Base-by-base conservation (phyloP, 2,329 filamentous ascomycete genomes). In the Pestalotiopsis sp. region DNA sequence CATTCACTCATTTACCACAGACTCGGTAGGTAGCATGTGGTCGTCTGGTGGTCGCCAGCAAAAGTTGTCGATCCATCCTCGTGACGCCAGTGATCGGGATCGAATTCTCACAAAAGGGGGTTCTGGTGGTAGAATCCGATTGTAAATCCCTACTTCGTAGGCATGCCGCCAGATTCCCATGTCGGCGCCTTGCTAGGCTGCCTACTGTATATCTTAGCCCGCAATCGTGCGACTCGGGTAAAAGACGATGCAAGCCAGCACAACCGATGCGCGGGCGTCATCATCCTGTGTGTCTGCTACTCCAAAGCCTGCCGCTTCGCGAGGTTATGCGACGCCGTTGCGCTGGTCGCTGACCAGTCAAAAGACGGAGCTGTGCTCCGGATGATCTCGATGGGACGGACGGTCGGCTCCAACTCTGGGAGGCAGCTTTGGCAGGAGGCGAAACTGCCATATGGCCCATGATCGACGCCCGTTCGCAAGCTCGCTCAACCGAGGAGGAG, bases 271-370 rank as follows among this genome's bases (percentile, higher is more conserved):
- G 13, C 27, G 31, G 59, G 27, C 59, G 20, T 14, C 6, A 39
- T 61, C 59, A 36, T 36, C 36, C 59, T 41, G 27, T 31, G 27
- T 31, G 27, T 31, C 27, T 31, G 6, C 27, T 31, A 31, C 27
- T 31, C 27, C 27, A 31, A 31, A 31, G 27, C 27, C 27, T 31
- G 59, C 58, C 4, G 58, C 23, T 61, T 27, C 23, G 58, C 23
- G 27, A 61, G 9, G 58, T 27, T 36, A 61, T 61, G 58, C 59
- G 59, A 36, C 27, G 31, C 59, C 59, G 31, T 61, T 61, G 59
- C 27, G n/a, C 59, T 36, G 25, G 31, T 23, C 7, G n/a, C 36
- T 17, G 31, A 61, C 59, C 59, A 61, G 59, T 61, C 5, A 61
- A n/a, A n/a, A 61, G 27, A 20, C 27, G 27, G 59, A 11, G 36